Percentiles rank a stretch among this genome's conserved stretches.
These are phyloP conservation scores for Podaxis rugospora DNA, from an alignment of 768 basidiomycete species.

Conservation along the genomic window DNA sequence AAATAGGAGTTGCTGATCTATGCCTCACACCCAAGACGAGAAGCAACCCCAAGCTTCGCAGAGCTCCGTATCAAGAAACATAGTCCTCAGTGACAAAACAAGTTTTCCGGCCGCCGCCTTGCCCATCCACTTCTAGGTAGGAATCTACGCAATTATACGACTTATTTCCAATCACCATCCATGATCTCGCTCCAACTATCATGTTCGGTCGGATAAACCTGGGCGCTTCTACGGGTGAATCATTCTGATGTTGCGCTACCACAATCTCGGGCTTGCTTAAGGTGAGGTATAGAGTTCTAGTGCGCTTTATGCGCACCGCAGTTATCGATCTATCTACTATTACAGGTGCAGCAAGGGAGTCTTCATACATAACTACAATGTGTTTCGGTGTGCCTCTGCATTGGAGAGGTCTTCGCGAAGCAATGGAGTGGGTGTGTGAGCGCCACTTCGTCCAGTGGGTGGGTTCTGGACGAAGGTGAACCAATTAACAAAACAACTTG, in stretches of 20 bases:
- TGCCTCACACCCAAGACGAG: too few species aligned
- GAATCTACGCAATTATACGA: neutral
- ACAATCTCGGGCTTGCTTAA: neutral
- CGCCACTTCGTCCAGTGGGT: too few species aligned
- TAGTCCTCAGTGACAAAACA: too few species aligned
- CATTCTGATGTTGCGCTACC: neutral
- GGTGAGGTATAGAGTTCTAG: neutral
- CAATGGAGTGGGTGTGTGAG: neutral
- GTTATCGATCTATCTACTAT: neutral
- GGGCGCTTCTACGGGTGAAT: conserved; percentile 12
- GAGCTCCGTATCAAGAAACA: too few species aligned
- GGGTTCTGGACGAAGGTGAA: too few species aligned
- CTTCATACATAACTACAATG: neutral
- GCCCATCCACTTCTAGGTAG: neutral
- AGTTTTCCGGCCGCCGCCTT: too few species aligned
- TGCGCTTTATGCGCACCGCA: neutral
- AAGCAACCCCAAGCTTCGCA: too few species aligned
- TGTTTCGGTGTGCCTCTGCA: neutral
- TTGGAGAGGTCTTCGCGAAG: neutral
- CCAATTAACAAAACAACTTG: too few species aligned
- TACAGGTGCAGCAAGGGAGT: neutral
- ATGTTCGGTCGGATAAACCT: conserved; percentile 12
- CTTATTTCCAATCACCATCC: neutral
- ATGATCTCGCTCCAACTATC: neutral
- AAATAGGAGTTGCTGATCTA: too few species aligned